Conservation (phyloP, 345 rosid species). For the Arabidopsis arenosa region DNA sequence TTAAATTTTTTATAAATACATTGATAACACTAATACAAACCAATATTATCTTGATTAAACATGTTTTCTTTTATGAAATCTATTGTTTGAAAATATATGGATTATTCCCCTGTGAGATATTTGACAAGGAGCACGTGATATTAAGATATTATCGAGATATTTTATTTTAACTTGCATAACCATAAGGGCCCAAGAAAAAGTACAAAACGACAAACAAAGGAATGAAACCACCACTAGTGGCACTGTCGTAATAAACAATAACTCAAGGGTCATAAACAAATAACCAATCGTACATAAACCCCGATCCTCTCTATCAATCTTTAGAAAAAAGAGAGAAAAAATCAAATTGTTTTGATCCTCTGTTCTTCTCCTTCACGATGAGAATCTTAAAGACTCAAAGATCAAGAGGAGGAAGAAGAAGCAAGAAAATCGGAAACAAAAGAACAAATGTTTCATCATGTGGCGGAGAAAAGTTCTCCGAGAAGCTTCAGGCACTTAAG, state of each 20-base stretch:
- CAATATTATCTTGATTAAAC: no score
- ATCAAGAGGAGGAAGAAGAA: constrained; percentile 38
- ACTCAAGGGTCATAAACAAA: constrained; percentile 41
- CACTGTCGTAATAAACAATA: constrained; percentile 42
- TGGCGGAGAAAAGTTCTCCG: constrained; percentile 50
- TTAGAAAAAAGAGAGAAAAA: no score
- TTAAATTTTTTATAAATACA: no score
- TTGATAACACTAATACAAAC: no score
- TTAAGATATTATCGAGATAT: constrained; percentile 29
- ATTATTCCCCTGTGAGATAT: constrained; percentile 1
- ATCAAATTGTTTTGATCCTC: background rate
- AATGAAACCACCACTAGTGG: constrained; percentile 46
- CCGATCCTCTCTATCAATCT: background rate
- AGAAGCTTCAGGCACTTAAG: constrained; percentile 76
- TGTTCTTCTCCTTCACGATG: constrained; percentile 32
- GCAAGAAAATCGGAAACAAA: constrained; percentile 18
- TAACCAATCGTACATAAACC: constrained; percentile 51
- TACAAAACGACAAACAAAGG: constrained; percentile 32
- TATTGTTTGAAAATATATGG: no score
- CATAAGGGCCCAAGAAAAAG: background rate
- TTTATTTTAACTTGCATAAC: background rate
- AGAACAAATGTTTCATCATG: constrained; percentile 27
- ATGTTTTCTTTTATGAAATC: no score
- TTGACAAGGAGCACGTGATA: constrained; percentile 36
- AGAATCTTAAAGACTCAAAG: constrained; percentile 49